Conservation (phyloP, 2,329 filamentous ascomycete genomes). For the Cladophialophora immunda region DNA sequence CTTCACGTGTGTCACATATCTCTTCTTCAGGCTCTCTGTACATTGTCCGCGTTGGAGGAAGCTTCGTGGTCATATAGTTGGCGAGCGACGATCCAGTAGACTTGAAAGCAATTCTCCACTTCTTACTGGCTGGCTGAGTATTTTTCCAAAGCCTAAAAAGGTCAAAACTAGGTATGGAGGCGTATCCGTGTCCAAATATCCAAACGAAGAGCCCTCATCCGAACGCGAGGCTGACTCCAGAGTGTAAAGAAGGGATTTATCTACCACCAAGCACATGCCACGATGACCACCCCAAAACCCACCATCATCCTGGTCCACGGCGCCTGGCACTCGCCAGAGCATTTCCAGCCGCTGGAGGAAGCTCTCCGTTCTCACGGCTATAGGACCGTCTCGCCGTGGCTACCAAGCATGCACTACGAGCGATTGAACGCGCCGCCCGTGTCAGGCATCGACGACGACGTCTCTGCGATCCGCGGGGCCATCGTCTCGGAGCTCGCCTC, state of each 20-base stretch:
- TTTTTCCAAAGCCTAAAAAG: no score
- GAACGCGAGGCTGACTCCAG: background rate
- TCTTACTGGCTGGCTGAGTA: no score
- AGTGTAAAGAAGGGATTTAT: background rate
- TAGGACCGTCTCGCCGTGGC: conserved; percentile 1
- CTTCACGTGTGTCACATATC: no score
- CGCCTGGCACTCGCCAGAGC: conserved; percentile 19
- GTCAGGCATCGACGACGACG: conserved; percentile 9
- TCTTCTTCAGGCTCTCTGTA: no score
- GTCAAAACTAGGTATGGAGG: no score
- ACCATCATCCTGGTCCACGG: conserved; percentile 20
- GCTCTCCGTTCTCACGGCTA: conserved; percentile 2
- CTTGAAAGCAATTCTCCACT: no score
- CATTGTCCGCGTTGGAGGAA: no score
- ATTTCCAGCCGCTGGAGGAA: conserved; percentile 8
- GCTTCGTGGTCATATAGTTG: no score
- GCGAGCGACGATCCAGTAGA: no score
- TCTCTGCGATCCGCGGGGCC: conserved; percentile 1
- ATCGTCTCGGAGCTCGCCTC: conserved; percentile 1
- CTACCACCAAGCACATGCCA: background rate
- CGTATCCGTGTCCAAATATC: no score
- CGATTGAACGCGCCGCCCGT: background rate
- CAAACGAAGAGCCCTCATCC: no score
- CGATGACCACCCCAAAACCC: conserved; percentile 16
- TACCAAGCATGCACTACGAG: conserved; percentile 17